A percentile compares a stretch with the other conserved stretches of the same genome.
phyloP scores from a whole-genome alignment of 257 asterid genomes.

The Craterostigma plantagineum region DNA sequence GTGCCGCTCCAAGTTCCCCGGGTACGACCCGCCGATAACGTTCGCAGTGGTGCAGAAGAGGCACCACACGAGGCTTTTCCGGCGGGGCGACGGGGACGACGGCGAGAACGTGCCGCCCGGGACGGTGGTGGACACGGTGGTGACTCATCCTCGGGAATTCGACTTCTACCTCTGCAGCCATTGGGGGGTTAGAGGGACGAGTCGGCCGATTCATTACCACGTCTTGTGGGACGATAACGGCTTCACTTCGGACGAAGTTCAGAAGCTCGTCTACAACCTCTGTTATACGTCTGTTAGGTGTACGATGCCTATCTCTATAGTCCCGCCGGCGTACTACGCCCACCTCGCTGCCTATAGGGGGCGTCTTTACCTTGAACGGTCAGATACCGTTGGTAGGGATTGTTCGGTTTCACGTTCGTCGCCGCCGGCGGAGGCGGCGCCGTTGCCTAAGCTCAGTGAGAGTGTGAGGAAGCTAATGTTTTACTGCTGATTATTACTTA shows the following conservation, averaged over 20 bases:
- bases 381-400: slow-evolving; percentile 5
- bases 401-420: slow-evolving; percentile 52
- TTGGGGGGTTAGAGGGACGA: slow-evolving; percentile 91
- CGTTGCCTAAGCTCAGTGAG: slow-evolving; percentile 73
- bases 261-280: slow-evolving; percentile 68
- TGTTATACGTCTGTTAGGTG: slow-evolving; percentile 94
- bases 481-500: slow-evolving; percentile 37
- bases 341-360: slow-evolving; percentile 96
- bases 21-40: slow-evolving; percentile 70
- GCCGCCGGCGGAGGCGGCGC: slow-evolving; percentile 40
- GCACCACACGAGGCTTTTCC: slow-evolving; percentile 80
- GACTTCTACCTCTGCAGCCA: slow-evolving; percentile 94
- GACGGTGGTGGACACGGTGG: slow-evolving; percentile 76
- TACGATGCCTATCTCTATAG: slow-evolving; percentile 86
- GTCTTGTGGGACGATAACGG: slow-evolving; percentile 69
- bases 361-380: slow-evolving; percentile 27
- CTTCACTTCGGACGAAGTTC: slow-evolving; percentile 84
- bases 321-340: slow-evolving; percentile 89
- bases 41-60: slow-evolving; percentile 80
- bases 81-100: slow-evolving; percentile 20
- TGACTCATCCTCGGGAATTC: slow-evolving; percentile 69
- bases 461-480: slow-evolving; percentile 78
- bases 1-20: slow-evolving; percentile 39
- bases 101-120: slow-evolving; percentile 77
- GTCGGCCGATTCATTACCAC: slow-evolving; percentile 85